Percentiles rank a stretch among this genome's conserved stretches.
Evolutionary conservation across 805 yeast genomes (phyloP).

Genomic region (Lachancea sp.): DNA sequence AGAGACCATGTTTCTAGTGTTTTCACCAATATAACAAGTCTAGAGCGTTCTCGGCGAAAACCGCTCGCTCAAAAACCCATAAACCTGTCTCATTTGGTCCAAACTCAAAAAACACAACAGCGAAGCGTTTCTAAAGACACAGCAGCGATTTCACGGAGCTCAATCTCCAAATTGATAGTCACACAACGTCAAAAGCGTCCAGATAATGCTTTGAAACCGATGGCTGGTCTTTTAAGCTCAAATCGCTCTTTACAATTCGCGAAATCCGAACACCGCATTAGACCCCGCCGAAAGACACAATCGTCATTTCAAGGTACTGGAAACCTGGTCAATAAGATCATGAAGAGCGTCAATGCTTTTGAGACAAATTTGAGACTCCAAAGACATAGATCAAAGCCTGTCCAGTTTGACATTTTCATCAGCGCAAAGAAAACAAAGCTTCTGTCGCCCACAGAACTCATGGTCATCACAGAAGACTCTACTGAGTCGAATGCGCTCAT

Average conservation of each 20-base stretch:
- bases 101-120: not conserved
- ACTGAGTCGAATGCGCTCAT: not conserved
- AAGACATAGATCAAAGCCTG: not conserved
- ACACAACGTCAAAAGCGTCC: not conserved
- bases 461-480: slow-evolving; percentile 1
- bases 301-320: not conserved
- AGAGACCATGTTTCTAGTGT: slow-evolving; percentile 4
- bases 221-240: not conserved
- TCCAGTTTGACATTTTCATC: not conserved
- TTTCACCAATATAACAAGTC: not conserved
- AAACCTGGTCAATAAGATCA: not conserved
- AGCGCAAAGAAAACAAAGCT: not conserved
- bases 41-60: not conserved
- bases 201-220: not conserved
- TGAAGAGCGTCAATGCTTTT: slow-evolving; percentile 1
- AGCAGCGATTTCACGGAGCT: not conserved
- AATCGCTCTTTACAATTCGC: not conserved
- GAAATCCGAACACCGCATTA: not conserved
- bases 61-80: slow-evolving; percentile 4
- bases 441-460: slow-evolving; percentile 2
- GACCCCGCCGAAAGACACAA: not conserved
- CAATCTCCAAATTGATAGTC: not conserved
- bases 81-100: slow-evolving; percentile 5
- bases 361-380: slow-evolving; percentile 7
- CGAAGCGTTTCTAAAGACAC: not conserved